These are phyloP conservation scores for Plicaturopsis crispa DNA, from an alignment of 768 basidiomycete genomes.

Conservation along the genomic window DNA sequence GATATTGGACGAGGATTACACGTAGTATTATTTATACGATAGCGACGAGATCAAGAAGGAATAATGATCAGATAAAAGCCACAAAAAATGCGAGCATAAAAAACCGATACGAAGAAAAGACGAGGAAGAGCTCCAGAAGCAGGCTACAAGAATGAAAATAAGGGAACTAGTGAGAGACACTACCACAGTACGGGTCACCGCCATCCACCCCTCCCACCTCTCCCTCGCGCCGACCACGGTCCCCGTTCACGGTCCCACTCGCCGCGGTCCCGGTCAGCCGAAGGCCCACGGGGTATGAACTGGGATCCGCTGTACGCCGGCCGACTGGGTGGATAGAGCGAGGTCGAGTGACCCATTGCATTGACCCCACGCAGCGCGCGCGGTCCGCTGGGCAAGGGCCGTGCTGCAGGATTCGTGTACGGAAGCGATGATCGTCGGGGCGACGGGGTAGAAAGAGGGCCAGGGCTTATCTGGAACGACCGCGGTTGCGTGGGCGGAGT, in stretches of 20 bases:
- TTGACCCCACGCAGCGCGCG: constrained; percentile 27
- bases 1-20: too few relatives aligned
- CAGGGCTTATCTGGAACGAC: constrained; percentile 25
- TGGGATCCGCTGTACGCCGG: constrained; percentile 21
- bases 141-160: background rate
- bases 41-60: constrained; percentile 15
- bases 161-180: background rate
- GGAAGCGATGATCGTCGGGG: constrained; percentile 21
- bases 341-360: constrained; percentile 12
- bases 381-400: constrained; percentile 30
- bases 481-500: constrained; percentile 43
- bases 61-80: constrained; percentile 20
- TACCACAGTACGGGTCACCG: constrained; percentile 10
- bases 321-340: constrained; percentile 12
- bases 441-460: constrained; percentile 15
- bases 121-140: background rate
- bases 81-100: constrained; percentile 1
- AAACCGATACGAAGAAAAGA: constrained; percentile 2
- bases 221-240: constrained; percentile 19
- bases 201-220: constrained; percentile 29
- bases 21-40: too few relatives aligned
- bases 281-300: constrained; percentile 41
- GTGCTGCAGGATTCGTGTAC: constrained; percentile 17
- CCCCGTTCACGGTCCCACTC: constrained; percentile 38
- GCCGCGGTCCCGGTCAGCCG: constrained; percentile 40